Base-by-base conservation (phyloP, 768 basidiomycete genomes). In the Leucosporidium yakuticum region DNA sequence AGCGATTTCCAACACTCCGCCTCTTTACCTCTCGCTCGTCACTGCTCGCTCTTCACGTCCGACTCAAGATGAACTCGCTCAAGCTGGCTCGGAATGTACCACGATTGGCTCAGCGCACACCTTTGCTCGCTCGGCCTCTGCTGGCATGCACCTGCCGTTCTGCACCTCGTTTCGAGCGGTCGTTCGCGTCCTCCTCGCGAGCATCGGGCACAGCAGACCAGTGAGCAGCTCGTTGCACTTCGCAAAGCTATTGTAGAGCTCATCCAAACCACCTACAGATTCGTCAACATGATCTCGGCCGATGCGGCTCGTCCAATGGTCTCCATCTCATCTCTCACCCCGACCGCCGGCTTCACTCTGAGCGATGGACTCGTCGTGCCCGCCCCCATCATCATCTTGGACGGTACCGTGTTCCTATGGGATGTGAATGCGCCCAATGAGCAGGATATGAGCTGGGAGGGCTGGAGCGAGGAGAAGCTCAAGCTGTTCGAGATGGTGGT, bases 361-460 rank as follows among this genome's bases (percentile, higher is more conserved):
- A 76, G 77, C 31, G 79, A 80, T 69, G 91, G 92, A 6, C 83
- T 94, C 29, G 75, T 90, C 23, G 77, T 96, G 2, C 85, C 87
- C 0, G 86, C 86, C 1, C 84, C 92, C 0, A 88, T 87, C 73
- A 84, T 99, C 34, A 89, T 99, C 69, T 77, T 94, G 12, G 88
- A 90, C 65, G 91, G 91, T 4, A 85, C 88, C 55, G 88, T 91
- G 0, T 88, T 94, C 62, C 77, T 97, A 49, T 99, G 95, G 95
- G 87, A 97, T 76, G 88, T 89, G 3, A 87, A 88, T 9, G 78
- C 81, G 3, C 82, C 77, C 7, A 61, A 60, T 19, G 65, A 27
- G n/a, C 56, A 63, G 51, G 34, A 44, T 23, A 56, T 69, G 23
- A 76, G 73, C 20, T 89, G 88, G 86, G 77, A 80, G 19, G 87